These are phyloP conservation scores for Pelargonium fulgidum DNA, from an alignment of 441 rosid genomes.

Conservation along the genomic window DNA sequence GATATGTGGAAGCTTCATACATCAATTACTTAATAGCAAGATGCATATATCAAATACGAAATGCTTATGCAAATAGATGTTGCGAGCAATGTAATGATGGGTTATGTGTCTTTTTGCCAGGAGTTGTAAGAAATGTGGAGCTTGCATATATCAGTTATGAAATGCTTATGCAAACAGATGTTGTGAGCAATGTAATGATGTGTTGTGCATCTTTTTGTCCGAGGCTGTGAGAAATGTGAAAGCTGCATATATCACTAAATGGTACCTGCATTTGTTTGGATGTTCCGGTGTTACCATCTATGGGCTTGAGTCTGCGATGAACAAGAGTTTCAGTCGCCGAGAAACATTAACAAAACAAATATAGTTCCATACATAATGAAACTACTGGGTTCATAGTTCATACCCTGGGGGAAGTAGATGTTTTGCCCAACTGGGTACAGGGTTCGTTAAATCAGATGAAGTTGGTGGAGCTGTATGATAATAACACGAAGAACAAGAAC, in stretches of 20 bases:
- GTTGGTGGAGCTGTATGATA: neutral
- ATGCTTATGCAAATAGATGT: too few species aligned
- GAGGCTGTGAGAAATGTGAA: neutral
- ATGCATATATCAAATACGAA: too few species aligned
- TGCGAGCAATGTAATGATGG: too few species aligned
- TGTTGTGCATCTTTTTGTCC: neutral
- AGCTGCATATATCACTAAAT: neutral
- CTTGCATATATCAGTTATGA: too few species aligned
- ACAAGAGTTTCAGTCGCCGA: neutral
- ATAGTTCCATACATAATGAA: neutral
- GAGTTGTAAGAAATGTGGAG: too few species aligned
- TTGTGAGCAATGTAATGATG: neutral
- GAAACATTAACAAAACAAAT: neutral
- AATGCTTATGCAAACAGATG: too few species aligned
- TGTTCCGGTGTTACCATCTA: slow-evolving; percentile 25
- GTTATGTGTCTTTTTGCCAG: too few species aligned
- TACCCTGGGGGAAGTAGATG: neutral
- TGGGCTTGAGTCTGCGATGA: slow-evolving; percentile 8
- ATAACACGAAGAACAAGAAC: neutral
- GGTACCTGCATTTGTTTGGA: neutral
- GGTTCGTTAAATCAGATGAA: neutral
- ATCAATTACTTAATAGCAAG: too few species aligned
- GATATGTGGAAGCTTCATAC: too few species aligned
- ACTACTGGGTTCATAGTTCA: neutral
- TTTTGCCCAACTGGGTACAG: neutral